phyloP scores from a whole-genome alignment of 495 filamentous ascomycete species.

The Neurospora sp. region DNA sequence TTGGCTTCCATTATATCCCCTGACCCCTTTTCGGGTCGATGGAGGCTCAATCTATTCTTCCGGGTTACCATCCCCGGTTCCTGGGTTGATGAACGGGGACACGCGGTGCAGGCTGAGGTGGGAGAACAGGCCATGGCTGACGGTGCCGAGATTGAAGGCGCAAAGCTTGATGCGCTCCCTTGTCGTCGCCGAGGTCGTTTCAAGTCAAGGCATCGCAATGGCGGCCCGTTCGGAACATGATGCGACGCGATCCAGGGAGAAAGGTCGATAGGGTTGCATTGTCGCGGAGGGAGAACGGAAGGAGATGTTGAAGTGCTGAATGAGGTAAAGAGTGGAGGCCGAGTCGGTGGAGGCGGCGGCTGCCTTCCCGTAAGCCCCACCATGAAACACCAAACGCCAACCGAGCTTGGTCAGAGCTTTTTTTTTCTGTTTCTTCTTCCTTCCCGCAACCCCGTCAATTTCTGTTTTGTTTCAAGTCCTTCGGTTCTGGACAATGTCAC shows the following conservation, averaged over 20 bases:
- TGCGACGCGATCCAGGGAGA: conserved; percentile 2
- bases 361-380: neutral
- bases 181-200: neutral
- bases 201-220: conserved; percentile 7
- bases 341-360: neutral
- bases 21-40: neutral
- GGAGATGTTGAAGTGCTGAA: neutral
- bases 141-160: neutral
- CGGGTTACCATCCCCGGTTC: neutral
- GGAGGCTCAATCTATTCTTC: neutral
- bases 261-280: conserved; percentile 14
- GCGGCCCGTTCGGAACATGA: conserved; percentile 11
- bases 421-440: neutral
- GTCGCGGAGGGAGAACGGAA: conserved; percentile 20
- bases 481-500: neutral
- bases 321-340: neutral
- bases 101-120: neutral
- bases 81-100: neutral
- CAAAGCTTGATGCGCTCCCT: neutral
- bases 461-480: neutral
- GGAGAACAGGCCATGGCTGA: neutral
- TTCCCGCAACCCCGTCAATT: neutral
- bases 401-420: neutral
- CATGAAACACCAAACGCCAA: neutral
- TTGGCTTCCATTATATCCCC: neutral